A percentile compares a stretch with the other conserved stretches of the same genome.
Conservation (phyloP, 1,284 basidiomycete genomes). For the Apiotrichum porosum region DNA sequence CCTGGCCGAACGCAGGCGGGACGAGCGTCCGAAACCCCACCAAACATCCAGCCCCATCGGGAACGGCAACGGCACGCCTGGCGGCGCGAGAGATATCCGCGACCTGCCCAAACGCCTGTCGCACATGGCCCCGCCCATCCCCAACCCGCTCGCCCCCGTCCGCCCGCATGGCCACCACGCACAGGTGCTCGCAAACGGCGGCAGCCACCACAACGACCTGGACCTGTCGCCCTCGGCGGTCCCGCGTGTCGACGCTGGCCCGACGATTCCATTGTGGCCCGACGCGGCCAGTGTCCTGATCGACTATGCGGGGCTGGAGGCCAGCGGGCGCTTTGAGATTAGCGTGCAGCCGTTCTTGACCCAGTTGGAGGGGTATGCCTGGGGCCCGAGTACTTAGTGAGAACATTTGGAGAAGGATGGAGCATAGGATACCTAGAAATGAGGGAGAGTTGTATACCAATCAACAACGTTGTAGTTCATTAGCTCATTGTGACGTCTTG, state of each 20-base stretch:
- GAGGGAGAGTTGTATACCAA: too few relatives aligned
- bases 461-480: too few relatives aligned
- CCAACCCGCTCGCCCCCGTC: constrained; percentile 2
- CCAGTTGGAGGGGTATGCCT: constrained; percentile 4
- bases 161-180: not conserved
- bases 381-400: too few relatives aligned
- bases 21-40: too few relatives aligned
- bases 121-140: not conserved
- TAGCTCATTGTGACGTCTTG: too few relatives aligned
- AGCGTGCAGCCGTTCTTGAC: constrained; percentile 6
- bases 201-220: not conserved
- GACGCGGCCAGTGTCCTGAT: constrained; percentile 10
- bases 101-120: too few relatives aligned
- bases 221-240: constrained; percentile 1
- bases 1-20: constrained; percentile 1
- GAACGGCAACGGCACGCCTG: not conserved
- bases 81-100: too few relatives aligned
- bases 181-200: not conserved
- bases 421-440: too few relatives aligned
- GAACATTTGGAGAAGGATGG: too few relatives aligned
- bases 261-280: constrained; percentile 10
- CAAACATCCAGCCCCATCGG: not conserved
- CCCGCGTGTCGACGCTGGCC: constrained; percentile 4
- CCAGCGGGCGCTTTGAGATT: not conserved
- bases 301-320: constrained; percentile 4